A percentile compares a stretch with the other conserved stretches of the same genome.
Conservation (phyloP, 495 filamentous ascomycete species). For the Oidiodendron maius region DNA sequence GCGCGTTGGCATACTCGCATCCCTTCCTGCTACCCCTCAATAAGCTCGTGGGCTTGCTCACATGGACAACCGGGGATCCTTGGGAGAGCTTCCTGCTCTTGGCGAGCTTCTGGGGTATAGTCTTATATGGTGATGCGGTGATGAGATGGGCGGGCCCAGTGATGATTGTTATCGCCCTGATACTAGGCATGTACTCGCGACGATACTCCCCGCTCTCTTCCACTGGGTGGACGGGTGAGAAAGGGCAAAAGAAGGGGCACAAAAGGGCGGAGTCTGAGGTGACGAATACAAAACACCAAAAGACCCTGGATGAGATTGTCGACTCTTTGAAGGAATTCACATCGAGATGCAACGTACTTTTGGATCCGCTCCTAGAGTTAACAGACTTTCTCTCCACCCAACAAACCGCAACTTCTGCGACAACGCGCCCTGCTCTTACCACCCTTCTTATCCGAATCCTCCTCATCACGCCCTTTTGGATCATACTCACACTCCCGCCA, state of each 20-base stretch:
- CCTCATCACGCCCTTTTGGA: conserved; percentile 82
- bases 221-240: conserved; percentile 56
- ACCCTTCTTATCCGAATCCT: conserved; percentile 85
- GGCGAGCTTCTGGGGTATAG: conserved; percentile 73
- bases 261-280: conserved; percentile 53
- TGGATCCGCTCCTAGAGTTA: conserved; percentile 80
- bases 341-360: conserved; percentile 79
- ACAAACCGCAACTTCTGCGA: conserved; percentile 83
- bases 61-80: conserved; percentile 87
- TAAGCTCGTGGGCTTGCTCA: conserved; percentile 72
- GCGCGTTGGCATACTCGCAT: conserved; percentile 88
- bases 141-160: conserved; percentile 78
- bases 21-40: conserved; percentile 87
- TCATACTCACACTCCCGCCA: conserved; percentile 67
- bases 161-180: conserved; percentile 69
- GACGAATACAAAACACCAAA: conserved; percentile 60
- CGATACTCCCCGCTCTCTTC: conserved; percentile 87
- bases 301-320: conserved; percentile 93
- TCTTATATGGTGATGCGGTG: conserved; percentile 78
- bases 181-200: conserved; percentile 87
- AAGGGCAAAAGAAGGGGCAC: conserved; percentile 38
- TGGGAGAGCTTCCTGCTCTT: conserved; percentile 96
- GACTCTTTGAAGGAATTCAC: conserved; percentile 86
- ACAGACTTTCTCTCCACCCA: conserved; percentile 94
- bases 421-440: conserved; percentile 85